Percentiles rank a stretch among this genome's conserved stretches.
phyloP scores from a whole-genome alignment of 257 asterid species.

The Perilla frutescens region DNA sequence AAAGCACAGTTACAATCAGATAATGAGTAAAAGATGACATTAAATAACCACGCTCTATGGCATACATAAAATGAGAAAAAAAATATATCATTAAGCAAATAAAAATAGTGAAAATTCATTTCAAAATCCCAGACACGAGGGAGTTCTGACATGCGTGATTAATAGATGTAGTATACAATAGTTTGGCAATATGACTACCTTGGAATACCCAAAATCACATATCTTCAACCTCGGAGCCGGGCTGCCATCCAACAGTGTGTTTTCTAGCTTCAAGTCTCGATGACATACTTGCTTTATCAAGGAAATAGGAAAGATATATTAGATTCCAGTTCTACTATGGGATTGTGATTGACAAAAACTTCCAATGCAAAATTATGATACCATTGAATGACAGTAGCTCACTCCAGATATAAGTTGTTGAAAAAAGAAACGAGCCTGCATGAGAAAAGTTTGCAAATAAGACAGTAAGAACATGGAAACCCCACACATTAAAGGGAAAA shows the following conservation, averaged over 20 bases:
- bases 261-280: constrained; percentile 51
- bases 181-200: constrained; percentile 28
- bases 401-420: constrained; percentile 52
- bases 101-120: constrained; percentile 3
- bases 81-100: constrained; percentile 9
- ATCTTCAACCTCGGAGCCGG: constrained; percentile 49
- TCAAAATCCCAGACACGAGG: constrained; percentile 7
- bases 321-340: constrained; percentile 15
- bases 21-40: constrained; percentile 14
- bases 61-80: background rate
- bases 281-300: constrained; percentile 45
- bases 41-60: background rate
- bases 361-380: constrained; percentile 21
- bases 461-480: constrained; percentile 5
- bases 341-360: constrained; percentile 13
- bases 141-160: background rate
- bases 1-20: constrained; percentile 31
- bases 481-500: background rate
- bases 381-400: constrained; percentile 47
- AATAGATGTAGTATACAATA: constrained; percentile 12
- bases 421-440: constrained; percentile 75
- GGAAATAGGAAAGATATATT: constrained; percentile 17
- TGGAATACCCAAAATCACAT: constrained; percentile 51
- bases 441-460: constrained; percentile 6
- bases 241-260: constrained; percentile 48